Conservation (phyloP, 1,284 basidiomycete species). For the Inonotus obliquus region DNA sequence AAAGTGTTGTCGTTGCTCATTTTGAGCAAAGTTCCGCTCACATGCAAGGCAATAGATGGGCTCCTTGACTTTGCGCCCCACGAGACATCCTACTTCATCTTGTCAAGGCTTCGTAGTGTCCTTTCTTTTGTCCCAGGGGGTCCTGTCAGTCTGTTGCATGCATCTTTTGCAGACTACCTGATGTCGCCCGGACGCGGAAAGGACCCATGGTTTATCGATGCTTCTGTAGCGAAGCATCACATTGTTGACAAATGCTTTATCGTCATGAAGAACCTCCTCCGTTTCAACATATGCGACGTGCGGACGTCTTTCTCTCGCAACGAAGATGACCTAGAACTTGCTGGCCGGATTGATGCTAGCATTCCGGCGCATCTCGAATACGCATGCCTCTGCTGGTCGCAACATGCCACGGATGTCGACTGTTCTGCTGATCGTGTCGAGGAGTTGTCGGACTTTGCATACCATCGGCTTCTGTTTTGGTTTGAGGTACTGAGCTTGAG, state of each 20-base stretch:
- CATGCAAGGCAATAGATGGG: neutral
- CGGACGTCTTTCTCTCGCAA: neutral
- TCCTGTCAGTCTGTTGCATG: neutral
- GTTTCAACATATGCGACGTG: slow-evolving; percentile 8
- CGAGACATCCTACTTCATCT: neutral
- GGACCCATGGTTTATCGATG: neutral
- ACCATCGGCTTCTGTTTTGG: slow-evolving; percentile 13
- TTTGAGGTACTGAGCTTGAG: slow-evolving; percentile 21
- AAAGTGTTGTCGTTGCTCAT: neutral
- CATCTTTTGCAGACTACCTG: slow-evolving; percentile 7
- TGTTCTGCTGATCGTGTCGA: neutral
- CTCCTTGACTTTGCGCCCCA: neutral
- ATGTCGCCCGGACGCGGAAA: neutral
- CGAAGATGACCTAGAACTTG: neutral
- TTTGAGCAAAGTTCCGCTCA: neutral
- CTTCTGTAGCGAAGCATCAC: neutral
- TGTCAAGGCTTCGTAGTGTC: neutral
- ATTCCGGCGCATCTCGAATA: slow-evolving; percentile 1
- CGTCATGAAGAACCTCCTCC: neutral
- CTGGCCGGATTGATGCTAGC: neutral
- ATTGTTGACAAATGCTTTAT: neutral
- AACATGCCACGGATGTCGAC: neutral
- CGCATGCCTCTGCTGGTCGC: slow-evolving; percentile 4
- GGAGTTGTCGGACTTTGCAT: slow-evolving; percentile 16
- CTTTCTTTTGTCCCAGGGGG: neutral